A percentile compares a stretch with the other conserved stretches of the same genome.
phyloP scores from a whole-genome alignment of 2,329 filamentous ascomycete species.

The Sordariomycetes sp. region DNA sequence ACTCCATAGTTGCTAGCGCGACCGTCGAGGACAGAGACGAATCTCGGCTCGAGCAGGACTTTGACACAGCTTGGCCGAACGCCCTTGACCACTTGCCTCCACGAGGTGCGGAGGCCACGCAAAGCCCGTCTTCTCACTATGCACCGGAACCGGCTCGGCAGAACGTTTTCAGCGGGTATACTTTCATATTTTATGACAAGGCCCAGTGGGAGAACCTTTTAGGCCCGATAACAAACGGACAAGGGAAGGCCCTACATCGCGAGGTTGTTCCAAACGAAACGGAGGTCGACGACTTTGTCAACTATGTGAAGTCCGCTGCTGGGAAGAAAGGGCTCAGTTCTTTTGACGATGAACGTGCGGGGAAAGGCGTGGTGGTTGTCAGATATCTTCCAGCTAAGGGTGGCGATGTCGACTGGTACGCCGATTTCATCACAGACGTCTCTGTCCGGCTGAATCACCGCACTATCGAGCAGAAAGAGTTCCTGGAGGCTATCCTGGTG shows the following conservation, averaged over 20 bases:
- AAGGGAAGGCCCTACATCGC: slow-evolving; percentile 69
- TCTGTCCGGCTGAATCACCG: slow-evolving; percentile 68
- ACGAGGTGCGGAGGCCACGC: slow-evolving; percentile 62
- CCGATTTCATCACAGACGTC: slow-evolving; percentile 56
- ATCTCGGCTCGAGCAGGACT: slow-evolving; percentile 64
- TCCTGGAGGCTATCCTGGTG: slow-evolving; percentile 79
- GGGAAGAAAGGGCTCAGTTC: slow-evolving; percentile 62
- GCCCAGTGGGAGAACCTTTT: slow-evolving; percentile 67
- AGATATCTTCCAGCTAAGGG: slow-evolving; percentile 53
- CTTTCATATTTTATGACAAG: slow-evolving; percentile 75
- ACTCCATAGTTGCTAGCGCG: slow-evolving; percentile 56
- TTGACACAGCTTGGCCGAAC: slow-evolving; percentile 68
- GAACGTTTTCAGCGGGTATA: slow-evolving; percentile 75
- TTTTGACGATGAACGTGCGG: slow-evolving; percentile 52
- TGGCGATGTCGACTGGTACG: slow-evolving; percentile 52
- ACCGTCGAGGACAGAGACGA: slow-evolving; percentile 37
- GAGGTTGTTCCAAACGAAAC: slow-evolving; percentile 53
- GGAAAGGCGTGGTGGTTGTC: slow-evolving; percentile 68
- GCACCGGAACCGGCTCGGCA: slow-evolving; percentile 54
- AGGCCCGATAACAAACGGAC: slow-evolving; percentile 64
- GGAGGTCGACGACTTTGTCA: slow-evolving; percentile 62
- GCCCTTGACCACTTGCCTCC: slow-evolving; percentile 62
- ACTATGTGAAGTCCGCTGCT: slow-evolving; percentile 63
- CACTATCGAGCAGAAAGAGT: slow-evolving; percentile 80
- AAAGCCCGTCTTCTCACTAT: slow-evolving; percentile 59